A percentile compares a stretch with the other conserved stretches of the same genome.
Evolutionary conservation across 768 basidiomycete species (phyloP).

Genomic region (Rubroboletus satanas): DNA sequence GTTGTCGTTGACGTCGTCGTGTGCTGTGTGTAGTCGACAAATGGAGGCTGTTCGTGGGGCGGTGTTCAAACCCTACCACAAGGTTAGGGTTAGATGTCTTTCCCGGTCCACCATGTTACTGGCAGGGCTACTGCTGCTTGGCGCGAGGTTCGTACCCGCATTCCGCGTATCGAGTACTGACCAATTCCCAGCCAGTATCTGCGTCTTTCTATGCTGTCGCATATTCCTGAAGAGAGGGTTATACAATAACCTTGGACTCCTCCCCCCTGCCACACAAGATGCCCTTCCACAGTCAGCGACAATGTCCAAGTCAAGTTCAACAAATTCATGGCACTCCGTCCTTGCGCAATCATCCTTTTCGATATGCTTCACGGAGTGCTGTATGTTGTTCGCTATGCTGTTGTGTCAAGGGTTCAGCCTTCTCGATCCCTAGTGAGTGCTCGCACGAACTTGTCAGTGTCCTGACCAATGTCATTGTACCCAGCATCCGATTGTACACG

Average conservation of each 20-base stretch:
- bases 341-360: constrained; percentile 62
- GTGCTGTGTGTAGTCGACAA: background rate
- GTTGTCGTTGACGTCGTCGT: constrained; percentile 12
- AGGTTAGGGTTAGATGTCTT: constrained; percentile 29
- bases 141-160: constrained; percentile 18
- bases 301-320: constrained; percentile 16
- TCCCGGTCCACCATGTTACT: constrained; percentile 13
- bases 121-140: constrained; percentile 7
- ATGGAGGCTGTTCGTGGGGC: constrained; percentile 13
- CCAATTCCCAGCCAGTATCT: constrained; percentile 33
- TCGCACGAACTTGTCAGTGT: background rate
- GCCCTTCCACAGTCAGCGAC: constrained; percentile 23
- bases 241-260: constrained; percentile 53
- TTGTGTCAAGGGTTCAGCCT: constrained; percentile 64
- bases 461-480: background rate
- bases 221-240: constrained; percentile 54
- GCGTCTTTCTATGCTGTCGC: constrained; percentile 55
- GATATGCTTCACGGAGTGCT: constrained; percentile 70
- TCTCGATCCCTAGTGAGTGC: constrained; percentile 51
- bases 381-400: constrained; percentile 65
- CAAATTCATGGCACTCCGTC: constrained; percentile 45
- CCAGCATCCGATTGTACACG: constrained; percentile 59
- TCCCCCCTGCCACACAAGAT: constrained; percentile 36
- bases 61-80: constrained; percentile 23
- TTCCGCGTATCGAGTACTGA: background rate